Percentiles rank a stretch among this genome's conserved stretches.
Conservation (phyloP, 495 filamentous ascomycete genomes). For the Choiromyces venosus region DNA sequence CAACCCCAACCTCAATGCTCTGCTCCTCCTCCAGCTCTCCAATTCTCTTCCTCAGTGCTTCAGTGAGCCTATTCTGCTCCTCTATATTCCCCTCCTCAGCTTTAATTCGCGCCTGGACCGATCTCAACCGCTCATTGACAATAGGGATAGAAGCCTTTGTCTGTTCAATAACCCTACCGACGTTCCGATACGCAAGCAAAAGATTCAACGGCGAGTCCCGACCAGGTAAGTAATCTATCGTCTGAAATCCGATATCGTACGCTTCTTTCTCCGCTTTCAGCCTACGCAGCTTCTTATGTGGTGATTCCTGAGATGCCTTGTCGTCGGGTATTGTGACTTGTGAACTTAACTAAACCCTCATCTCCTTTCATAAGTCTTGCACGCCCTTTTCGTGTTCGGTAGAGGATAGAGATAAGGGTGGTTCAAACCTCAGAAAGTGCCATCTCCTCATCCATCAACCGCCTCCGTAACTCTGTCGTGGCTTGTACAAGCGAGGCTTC, state of each 20-base stretch:
- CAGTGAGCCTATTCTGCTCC: constrained; percentile 12
- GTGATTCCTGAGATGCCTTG: neutral
- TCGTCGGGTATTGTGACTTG: constrained; percentile 5
- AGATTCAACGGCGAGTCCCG: constrained; percentile 22
- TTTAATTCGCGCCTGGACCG: neutral
- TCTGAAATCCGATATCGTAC: constrained; percentile 15
- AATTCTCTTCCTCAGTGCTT: constrained; percentile 17
- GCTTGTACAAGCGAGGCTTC: constrained; percentile 13
- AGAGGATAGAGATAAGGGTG: neutral
- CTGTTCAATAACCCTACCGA: constrained; percentile 10
- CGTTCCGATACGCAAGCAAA: constrained; percentile 28
- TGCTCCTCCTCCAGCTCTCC: constrained; percentile 6
- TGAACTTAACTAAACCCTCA: constrained; percentile 10
- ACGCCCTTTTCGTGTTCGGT: neutral
- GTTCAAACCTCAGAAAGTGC: constrained; percentile 4
- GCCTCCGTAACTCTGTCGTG: constrained; percentile 18
- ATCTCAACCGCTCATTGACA: constrained; percentile 9
- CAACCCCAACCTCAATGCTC: neutral
- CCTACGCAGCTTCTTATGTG: constrained; percentile 6
- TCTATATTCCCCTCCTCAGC: neutral
- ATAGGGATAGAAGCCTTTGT: constrained; percentile 7
- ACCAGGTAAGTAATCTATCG: constrained; percentile 25
- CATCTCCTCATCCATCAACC: constrained; percentile 30
- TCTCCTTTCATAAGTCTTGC: neutral
- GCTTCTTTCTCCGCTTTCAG: constrained; percentile 14